Evolutionary conservation across 495 filamentous ascomycete genomes (phyloP).

Genomic region (Daldinia caldariorum): DNA sequence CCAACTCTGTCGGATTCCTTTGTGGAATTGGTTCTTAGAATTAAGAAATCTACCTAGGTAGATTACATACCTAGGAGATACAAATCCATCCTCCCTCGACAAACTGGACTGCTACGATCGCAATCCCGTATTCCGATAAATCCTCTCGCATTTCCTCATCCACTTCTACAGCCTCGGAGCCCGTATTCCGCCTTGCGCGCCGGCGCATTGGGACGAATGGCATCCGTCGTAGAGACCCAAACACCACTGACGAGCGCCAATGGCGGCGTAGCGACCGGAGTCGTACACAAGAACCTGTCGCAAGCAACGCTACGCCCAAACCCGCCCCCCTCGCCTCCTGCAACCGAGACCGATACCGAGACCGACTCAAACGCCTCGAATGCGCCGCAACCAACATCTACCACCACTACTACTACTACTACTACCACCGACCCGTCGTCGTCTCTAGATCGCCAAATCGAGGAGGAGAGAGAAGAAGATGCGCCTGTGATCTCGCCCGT

Average conservation of each 20-base stretch:
- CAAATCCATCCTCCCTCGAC: neutral
- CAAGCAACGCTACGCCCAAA: conserved; percentile 31
- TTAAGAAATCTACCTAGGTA: neutral
- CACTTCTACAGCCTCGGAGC: neutral
- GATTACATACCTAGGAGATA: no score
- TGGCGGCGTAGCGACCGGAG: neutral
- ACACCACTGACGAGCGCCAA: neutral
- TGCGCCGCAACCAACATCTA: conserved; percentile 5
- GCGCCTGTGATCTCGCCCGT: conserved; percentile 21
- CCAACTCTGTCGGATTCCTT: neutral
- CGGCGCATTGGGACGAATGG: conserved; percentile 20
- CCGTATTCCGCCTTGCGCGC: neutral
- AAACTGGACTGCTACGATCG: neutral
- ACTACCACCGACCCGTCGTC: neutral
- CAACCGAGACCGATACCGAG: conserved; percentile 38
- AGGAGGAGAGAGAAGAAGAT: neutral
- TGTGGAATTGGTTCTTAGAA: neutral
- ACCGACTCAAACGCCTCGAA: conserved; percentile 31
- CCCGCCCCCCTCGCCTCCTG: conserved; percentile 36
- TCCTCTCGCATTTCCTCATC: neutral
- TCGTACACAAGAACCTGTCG: conserved; percentile 37
- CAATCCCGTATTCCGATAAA: neutral
- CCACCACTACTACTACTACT: neutral
- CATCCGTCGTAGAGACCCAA: conserved; percentile 30
- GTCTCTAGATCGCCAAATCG: neutral